Percentiles rank a stretch among this genome's conserved stretches.
Evolutionary conservation across 331 rosid genomes (phyloP).

Genomic region (Saraca asoca): DNA sequence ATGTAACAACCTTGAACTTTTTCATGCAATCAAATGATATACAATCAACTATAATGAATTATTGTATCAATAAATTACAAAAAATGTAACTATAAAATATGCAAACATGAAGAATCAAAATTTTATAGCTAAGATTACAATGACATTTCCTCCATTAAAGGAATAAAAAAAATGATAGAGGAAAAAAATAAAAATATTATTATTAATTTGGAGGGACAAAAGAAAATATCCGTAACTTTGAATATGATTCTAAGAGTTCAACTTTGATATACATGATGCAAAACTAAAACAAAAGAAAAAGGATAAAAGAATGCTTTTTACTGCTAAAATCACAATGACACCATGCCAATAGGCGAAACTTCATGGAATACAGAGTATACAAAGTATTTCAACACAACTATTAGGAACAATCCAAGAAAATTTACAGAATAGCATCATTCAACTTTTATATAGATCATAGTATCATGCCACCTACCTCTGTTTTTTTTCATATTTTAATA

Average conservation of each 20-base stretch:
- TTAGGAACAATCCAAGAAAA: too few species aligned
- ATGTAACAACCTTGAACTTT: too few species aligned
- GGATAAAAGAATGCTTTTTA: conserved; percentile 54
- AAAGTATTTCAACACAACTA: conserved; percentile 67
- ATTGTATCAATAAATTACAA: too few species aligned
- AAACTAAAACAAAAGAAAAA: conserved; percentile 35
- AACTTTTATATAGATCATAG: too few species aligned
- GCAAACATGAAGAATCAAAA: too few species aligned
- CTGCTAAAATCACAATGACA: conserved; percentile 79
- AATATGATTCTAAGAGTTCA: conserved; percentile 52
- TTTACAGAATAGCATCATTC: too few species aligned
- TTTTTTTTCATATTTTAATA: too few species aligned
- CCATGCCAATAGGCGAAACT: conserved; percentile 53
- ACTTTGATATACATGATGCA: conserved; percentile 55
- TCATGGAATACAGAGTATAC: conserved; percentile 58
- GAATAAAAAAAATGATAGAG: conserved; percentile 23
- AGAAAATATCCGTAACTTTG: conserved; percentile 41
- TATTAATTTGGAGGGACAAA: conserved; percentile 10
- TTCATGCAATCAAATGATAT: too few species aligned
- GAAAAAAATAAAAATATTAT: conserved; percentile 18
- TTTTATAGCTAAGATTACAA: conserved; percentile 24
- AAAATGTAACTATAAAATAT: too few species aligned
- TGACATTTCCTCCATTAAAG: conserved; percentile 7
- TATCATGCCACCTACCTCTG: too few species aligned
- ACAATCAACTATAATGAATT: too few species aligned